Base-by-base conservation (phyloP, 345 rosid species). In the Salix brachista region DNA sequence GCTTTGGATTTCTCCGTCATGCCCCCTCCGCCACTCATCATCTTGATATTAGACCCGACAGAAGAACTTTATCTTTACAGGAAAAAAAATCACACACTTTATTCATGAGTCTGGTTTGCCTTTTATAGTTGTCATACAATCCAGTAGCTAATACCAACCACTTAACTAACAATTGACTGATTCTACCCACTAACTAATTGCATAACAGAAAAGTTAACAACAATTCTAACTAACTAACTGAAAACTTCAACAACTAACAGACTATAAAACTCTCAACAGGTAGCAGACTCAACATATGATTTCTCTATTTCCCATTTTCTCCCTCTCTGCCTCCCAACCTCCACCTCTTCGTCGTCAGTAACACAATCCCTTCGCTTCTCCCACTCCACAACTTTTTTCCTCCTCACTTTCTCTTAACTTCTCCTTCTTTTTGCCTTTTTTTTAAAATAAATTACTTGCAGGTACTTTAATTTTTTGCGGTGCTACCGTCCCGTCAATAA, bases 401-500 rank as follows among this genome's bases (percentile, higher is more conserved):
- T 48, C 1, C 2, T 65, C 21, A 28, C 60, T 52, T 70, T 17
- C 60, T 48, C 60, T 5, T 3, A 36, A 69, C 19, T 37, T 61
- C 44, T 0, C 66, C 5, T 50, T 5, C 41, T 32, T 54, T 66
- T 66, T 65, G 7, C 8, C 10, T 8, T 39, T 41, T 10, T 9
- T 39, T 9, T 9, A 8, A 39, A 10, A 2, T 8, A 39, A 10
- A 14, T 0, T 21, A 61, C 36, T 71, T 58, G 23, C 37, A 86
- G 98, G 90, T 75, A 84, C 81, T 77, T 80, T 90, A 19, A 93
- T 96, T 75, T 88, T 93, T 79, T 92, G 99, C 79, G 97, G 99
- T 54, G 80, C 98, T 41, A 69, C 82, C 17, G 67, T 37, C 5
- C 61, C 85, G 0, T 78, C 90, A 25, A 52, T 77, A 12, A 79